Conservation (phyloP, 306 rosid species). For the Glycine latifolia region DNA sequence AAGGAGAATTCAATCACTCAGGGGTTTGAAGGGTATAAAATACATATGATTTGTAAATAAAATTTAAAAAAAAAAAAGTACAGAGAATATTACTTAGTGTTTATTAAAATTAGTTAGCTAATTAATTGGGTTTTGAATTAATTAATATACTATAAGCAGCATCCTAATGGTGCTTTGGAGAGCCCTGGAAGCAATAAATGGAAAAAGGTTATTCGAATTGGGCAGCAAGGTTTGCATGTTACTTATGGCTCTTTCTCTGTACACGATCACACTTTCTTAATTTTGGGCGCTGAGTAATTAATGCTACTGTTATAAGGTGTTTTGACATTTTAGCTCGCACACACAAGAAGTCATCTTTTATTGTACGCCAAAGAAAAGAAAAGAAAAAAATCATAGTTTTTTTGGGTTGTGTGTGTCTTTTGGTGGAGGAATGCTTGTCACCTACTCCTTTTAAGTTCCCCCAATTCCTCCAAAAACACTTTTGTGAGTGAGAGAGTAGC, state of each 20-base stretch:
- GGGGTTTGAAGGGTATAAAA: no score
- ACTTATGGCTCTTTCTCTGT: conserved; percentile 63
- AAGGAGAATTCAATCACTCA: no score
- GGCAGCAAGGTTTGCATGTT: conserved; percentile 81
- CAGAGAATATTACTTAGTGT: no score
- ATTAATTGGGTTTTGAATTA: no score
- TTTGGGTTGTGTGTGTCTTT: conserved; percentile 63
- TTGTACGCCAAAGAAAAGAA: not conserved
- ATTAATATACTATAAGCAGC: no score
- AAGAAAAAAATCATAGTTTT: conserved; percentile 34
- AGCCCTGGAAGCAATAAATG: conserved; percentile 46
- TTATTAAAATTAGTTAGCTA: no score
- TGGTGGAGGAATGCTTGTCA: conserved; percentile 95
- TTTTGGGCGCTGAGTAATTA: conserved; percentile 53
- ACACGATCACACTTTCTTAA: conserved; percentile 59
- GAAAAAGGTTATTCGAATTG: conserved; percentile 51
- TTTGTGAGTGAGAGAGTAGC: conserved; percentile 34
- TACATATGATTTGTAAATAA: no score
- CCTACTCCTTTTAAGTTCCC: conserved; percentile 87
- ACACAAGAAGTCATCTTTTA: conserved; percentile 8
- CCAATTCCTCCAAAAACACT: conserved; percentile 53
- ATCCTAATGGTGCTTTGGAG: not conserved
- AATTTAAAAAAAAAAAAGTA: no score
- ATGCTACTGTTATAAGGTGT: conserved; percentile 34
- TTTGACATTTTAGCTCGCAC: conserved; percentile 43